These are phyloP conservation scores for Phalaenopsis equestris DNA, from an alignment of 106 monocot genomes.

Conservation along the genomic window DNA sequence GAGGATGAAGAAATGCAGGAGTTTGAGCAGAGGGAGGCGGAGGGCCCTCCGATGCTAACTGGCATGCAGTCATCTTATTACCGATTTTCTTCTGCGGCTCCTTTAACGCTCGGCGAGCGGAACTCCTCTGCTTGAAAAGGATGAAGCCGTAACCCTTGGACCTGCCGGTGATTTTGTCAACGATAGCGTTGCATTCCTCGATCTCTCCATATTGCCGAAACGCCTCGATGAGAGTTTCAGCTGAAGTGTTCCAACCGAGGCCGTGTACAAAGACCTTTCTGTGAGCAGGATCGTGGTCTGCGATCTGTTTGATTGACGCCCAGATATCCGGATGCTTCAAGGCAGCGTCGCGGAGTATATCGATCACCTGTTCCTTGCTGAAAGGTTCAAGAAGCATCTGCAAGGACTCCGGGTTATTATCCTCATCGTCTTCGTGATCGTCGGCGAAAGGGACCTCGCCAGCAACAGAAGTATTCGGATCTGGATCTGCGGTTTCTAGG, in stretches of 20 bases:
- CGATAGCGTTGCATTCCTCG: conserved; percentile 73
- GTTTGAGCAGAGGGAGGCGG: neutral
- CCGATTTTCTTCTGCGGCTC: conserved; percentile 87
- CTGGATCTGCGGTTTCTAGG: neutral
- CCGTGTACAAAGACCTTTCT: conserved; percentile 94
- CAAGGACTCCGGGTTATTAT: conserved; percentile 31
- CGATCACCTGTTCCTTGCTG: conserved; percentile 64
- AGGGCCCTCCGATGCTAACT: conserved; percentile 70
- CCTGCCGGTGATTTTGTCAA: conserved; percentile 58
- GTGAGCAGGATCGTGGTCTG: conserved; percentile 55
- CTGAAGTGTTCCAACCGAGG: conserved; percentile 66
- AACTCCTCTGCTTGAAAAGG: conserved; percentile 50
- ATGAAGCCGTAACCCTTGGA: conserved; percentile 96
- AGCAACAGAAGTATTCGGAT: neutral
- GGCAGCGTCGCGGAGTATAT: conserved; percentile 55
- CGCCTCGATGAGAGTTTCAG: conserved; percentile 33
- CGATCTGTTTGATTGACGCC: conserved; percentile 27
- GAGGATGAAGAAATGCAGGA: neutral
- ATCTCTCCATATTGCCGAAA: conserved; percentile 64
- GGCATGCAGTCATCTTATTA: conserved; percentile 61
- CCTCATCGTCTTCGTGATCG: conserved; percentile 13
- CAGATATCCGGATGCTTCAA: conserved; percentile 22
- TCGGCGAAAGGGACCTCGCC: neutral
- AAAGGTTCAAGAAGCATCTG: conserved; percentile 58
- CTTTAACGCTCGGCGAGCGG: conserved; percentile 47